phyloP scores from a whole-genome alignment of 805 yeast species.

The Zygosaccharomyces gambellarensis region DNA sequence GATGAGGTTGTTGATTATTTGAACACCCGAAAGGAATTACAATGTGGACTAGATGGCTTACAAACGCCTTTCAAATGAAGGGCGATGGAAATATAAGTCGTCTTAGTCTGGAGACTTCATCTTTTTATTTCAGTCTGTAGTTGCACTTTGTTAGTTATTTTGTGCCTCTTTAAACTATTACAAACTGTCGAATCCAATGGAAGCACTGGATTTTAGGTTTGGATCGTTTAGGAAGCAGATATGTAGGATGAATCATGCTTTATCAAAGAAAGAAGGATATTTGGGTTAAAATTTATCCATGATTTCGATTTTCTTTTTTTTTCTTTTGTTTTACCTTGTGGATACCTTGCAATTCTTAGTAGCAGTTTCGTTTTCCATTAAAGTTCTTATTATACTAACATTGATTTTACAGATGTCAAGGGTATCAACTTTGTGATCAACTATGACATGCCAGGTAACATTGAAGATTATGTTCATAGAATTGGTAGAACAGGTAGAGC shows the following conservation, averaged over 20 bases:
- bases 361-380: neutral
- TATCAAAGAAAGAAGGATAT: neutral
- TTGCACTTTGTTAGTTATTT: constrained; percentile 7
- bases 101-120: constrained; percentile 1
- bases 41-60: neutral
- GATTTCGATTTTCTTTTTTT: neutral
- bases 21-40: neutral
- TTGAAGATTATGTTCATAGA: constrained; percentile 97
- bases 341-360: constrained; percentile 3
- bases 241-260: constrained; percentile 7
- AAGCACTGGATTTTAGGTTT: neutral
- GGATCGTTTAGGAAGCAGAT: constrained; percentile 3
- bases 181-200: neutral
- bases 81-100: neutral
- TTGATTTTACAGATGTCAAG: constrained; percentile 69
- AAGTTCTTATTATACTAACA: constrained; percentile 25
- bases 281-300: neutral
- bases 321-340: neutral
- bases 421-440: constrained; percentile 92
- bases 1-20: constrained; percentile 4
- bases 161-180: constrained; percentile 3
- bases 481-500: constrained; percentile 99
- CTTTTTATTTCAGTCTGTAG: constrained; percentile 7
- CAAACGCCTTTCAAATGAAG: neutral
- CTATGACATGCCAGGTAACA: constrained; percentile 96